Conservation (phyloP, 2,329 filamentous ascomycete genomes). For the Hyphodiscus sp. region DNA sequence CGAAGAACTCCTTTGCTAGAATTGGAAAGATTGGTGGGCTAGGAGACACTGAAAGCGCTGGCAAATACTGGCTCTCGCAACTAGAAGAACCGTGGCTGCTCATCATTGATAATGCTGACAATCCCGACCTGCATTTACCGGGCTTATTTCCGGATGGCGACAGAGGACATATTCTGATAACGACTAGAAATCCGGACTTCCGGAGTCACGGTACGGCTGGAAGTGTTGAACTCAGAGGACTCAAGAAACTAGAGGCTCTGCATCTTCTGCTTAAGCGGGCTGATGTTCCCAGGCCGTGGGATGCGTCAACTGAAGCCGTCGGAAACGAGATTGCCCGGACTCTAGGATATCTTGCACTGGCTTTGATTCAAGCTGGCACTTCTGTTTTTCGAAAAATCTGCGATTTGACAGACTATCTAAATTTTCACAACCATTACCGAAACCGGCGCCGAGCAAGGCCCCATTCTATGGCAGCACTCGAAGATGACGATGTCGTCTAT, state of each 20-base stretch:
- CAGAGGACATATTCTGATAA: constrained; percentile 32
- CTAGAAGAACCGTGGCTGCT: constrained; percentile 28
- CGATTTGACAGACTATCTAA: background rate
- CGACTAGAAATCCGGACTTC: constrained; percentile 30
- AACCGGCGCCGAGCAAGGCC: too few relatives aligned
- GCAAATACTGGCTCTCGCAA: constrained; percentile 11
- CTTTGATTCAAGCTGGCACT: constrained; percentile 21
- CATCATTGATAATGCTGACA: constrained; percentile 38
- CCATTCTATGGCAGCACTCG: background rate
- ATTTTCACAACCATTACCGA: too few relatives aligned
- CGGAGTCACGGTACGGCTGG: constrained; percentile 2
- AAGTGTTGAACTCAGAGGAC: constrained; percentile 1
- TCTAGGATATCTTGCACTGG: constrained; percentile 24
- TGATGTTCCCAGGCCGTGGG: background rate
- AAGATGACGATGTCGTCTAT: background rate
- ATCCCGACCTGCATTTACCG: constrained; percentile 23
- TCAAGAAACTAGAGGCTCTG: too few relatives aligned
- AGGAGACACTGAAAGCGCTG: background rate
- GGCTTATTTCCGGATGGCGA: constrained; percentile 25
- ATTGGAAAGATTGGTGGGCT: background rate
- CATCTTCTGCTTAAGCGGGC: too few relatives aligned
- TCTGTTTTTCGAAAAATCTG: background rate
- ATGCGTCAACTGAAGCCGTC: constrained; percentile 10
- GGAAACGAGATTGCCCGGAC: too few relatives aligned
- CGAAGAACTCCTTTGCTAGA: constrained; percentile 2